Base-by-base conservation (phyloP, 345 rosid genomes). In the Eucalyptus cladocalyx region DNA sequence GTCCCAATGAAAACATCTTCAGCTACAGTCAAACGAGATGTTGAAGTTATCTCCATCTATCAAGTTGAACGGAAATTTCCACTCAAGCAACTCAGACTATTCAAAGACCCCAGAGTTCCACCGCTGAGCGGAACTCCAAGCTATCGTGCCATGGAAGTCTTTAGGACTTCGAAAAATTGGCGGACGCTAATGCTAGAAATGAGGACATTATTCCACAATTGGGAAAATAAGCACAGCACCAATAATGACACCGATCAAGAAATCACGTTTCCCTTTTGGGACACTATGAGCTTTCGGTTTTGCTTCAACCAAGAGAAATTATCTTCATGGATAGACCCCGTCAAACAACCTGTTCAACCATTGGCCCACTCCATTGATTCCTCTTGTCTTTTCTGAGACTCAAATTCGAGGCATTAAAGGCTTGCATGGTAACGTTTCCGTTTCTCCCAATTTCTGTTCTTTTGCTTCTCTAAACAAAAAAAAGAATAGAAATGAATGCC, bases 381-480 rank as follows among this genome's bases (percentile, higher is more conserved):
- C 81, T 37, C 10, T 3, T 53, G 58, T 53, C 58, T 53, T 53
- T 53, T 53, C 1, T 1, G 58, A 3, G 58, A 53, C 58, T 51
- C 23, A 0, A 51, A 51, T 7, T 18, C 23, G 9, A 51, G 4
- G 56, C 9, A 51, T 51, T 51, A 51, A 49, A 5, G 50, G 50
- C 6, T 14, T 13, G 17, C 50, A 49, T 49, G 15, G 16, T 49
- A 49, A 49, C 6, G 0, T 49, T 5, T 49, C 13, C 2, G 5
- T 47, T 49, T 49, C 6, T 49, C 16, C 5, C 50, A 49, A 13
- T 49, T 49, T 5, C 16, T 14, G 6, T 49, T 49, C 6, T 49
- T 49, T 49, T 49, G 1, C 5, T 49, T 1, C 49, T 0, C 4
- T 1, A 2, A 49, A 49, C 17, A 49, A 49, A 14, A 49, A 49